A percentile compares a stretch with the other conserved stretches of the same genome.
Conservation (phyloP, 1,139 yeast species). For the Meyerozyma elateridarum region DNA sequence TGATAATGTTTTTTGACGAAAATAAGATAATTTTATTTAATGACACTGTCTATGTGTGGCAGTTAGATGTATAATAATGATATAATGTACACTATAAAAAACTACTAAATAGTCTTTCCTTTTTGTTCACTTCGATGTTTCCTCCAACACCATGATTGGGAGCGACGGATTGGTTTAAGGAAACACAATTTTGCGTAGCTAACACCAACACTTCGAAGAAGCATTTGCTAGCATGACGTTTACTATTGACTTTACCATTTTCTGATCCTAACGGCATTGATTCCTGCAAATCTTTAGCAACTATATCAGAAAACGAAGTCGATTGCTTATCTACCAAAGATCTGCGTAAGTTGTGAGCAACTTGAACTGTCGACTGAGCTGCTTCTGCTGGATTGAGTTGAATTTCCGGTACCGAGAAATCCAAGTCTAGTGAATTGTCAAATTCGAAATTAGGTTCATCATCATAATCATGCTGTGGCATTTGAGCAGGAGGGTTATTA, state of each 20-base stretch:
- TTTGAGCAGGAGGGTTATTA: conserved; percentile 13
- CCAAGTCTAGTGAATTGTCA: conserved; percentile 31
- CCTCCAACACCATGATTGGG: conserved; percentile 46
- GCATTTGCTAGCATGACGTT: conserved; percentile 63
- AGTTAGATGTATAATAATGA: conserved; percentile 15
- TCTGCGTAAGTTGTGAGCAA: conserved; percentile 48
- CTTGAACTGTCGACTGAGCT: conserved; percentile 48
- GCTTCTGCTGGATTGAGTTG: conserved; percentile 13
- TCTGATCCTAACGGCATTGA: conserved; percentile 26
- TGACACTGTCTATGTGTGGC: too few relatives aligned
- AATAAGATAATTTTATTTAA: conserved; percentile 1
- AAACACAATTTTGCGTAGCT: conserved; percentile 72
- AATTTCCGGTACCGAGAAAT: conserved; percentile 36
- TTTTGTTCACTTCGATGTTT: conserved; percentile 51
- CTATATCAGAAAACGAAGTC: conserved; percentile 35
- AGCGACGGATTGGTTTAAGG: conserved; percentile 51
- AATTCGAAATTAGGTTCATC: conserved; percentile 19
- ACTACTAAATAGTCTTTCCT: conserved; percentile 42
- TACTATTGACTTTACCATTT: conserved; percentile 28
- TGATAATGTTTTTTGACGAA: conserved; percentile 1
- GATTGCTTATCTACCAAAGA: conserved; percentile 21
- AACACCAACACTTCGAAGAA: conserved; percentile 81
- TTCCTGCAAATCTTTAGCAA: conserved; percentile 32
- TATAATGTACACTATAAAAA: conserved; percentile 23
- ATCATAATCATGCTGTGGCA: conserved; percentile 17